Base-by-base conservation (phyloP, 805 yeast species). In the Kurtzmaniella fragi region DNA sequence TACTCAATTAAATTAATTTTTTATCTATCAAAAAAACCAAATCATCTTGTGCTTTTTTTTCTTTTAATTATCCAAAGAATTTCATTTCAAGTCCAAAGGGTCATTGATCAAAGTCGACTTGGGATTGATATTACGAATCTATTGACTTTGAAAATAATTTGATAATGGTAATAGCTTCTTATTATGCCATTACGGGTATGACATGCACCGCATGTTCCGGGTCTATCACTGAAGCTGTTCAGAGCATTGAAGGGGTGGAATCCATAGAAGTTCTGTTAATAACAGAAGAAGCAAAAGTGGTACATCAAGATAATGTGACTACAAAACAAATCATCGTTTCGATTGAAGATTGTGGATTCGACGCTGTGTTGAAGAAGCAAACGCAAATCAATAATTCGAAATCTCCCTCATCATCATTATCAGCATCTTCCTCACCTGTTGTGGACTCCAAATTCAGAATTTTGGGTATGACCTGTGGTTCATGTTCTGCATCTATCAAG, bases 391-490 rank as follows among this genome's bases (percentile, higher is more conserved):
- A 17, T 12, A 10, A 17, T 16, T 13, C 27, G 25, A 23, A 30
- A 5, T 17, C 35, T 8, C 5, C 10, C 10, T 14, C 23, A 15
- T 11, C 39, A 5, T 34, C 36, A n/a, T 7, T 10, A 23, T 27
- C 14, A 27, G 28, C 38, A 15, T 28, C 8, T 13, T 31, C 7
- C 66, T 66, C 0, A 61, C 61, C 68, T 66, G 72, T 2, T 66
- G 73, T 45, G 70, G 67, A 14, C 61, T 72, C 52, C 2, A 41
- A 17, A 8, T 43, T 70, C 2, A 48, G 57, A 3, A 64, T 83
- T 1, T 58, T 64, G 12, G 97, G 97, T 2, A 91, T 90, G 97
- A 90, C 98, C 2, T 91, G 97, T 54, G 82, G 93, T 2, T 75
- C 95, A 1, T 91, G 98, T 56, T 73, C 84, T 0, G 70, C 82